Conservation (phyloP, 2,329 filamentous ascomycete species). For the Chaetothyriales sp. region DNA sequence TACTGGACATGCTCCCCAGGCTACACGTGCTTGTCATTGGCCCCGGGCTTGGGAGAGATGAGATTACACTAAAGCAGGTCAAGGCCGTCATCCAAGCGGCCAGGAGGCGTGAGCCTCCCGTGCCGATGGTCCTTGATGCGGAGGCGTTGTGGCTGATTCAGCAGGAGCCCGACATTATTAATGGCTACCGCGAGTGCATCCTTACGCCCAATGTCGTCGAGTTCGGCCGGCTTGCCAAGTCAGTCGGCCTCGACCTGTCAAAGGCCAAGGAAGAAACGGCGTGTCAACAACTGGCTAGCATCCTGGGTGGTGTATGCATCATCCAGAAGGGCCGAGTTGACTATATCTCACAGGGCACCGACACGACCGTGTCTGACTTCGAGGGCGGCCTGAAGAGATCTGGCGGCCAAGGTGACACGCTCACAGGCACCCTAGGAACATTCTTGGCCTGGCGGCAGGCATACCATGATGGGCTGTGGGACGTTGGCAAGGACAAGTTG, state of each 20-base stretch:
- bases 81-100: constrained; percentile 66
- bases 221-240: constrained; percentile 67
- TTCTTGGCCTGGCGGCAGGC: constrained; percentile 77
- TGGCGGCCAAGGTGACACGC: constrained; percentile 86
- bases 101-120: constrained; percentile 40
- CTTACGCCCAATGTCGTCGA: constrained; percentile 92
- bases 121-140: constrained; percentile 81
- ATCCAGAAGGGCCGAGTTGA: constrained; percentile 78
- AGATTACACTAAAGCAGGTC: constrained; percentile 77
- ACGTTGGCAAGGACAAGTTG: constrained; percentile 40
- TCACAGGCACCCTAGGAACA: constrained; percentile 79
- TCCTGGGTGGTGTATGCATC: constrained; percentile 75
- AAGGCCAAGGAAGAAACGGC: constrained; percentile 30
- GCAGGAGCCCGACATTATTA: constrained; percentile 57
- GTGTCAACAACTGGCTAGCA: constrained; percentile 53
- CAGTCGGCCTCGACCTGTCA: constrained; percentile 46
- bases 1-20: constrained; percentile 67
- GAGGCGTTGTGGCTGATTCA: constrained; percentile 73
- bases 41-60: constrained; percentile 77
- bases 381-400: constrained; percentile 75
- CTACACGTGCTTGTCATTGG: constrained; percentile 88
- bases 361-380: constrained; percentile 60
- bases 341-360: constrained; percentile 61
- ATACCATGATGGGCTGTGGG: constrained; percentile 72
- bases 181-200: constrained; percentile 69